Conservation (phyloP, 2,329 filamentous ascomycete genomes). For the Exserohilum turcica region DNA sequence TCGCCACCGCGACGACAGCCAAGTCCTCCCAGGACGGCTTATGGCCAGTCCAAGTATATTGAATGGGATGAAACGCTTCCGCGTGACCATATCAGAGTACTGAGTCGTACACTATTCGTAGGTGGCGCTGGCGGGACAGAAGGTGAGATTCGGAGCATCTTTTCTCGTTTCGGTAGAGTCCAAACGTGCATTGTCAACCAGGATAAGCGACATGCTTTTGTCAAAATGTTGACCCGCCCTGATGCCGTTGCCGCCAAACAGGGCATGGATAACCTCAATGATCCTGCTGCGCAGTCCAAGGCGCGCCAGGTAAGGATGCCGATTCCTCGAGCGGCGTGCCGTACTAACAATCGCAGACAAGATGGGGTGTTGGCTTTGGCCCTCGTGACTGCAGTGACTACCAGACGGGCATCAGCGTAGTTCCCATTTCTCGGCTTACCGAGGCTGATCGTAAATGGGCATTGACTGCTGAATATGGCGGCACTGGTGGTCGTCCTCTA, state of each 20-base stretch:
- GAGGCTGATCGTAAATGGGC: slow-evolving; percentile 98
- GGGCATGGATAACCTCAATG: slow-evolving; percentile 80
- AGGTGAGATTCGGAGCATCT: slow-evolving; percentile 78
- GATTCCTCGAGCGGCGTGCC: neutral
- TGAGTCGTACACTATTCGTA: slow-evolving; percentile 94
- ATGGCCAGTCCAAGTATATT: slow-evolving; percentile 69
- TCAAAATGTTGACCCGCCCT: slow-evolving; percentile 93
- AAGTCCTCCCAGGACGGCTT: slow-evolving; percentile 57
- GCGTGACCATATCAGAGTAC: slow-evolving; percentile 75
- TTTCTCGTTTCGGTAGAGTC: slow-evolving; percentile 80
- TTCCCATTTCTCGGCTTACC: slow-evolving; percentile 89
- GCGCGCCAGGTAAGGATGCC: slow-evolving; percentile 49
- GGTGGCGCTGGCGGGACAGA: slow-evolving; percentile 82
- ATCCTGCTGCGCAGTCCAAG: slow-evolving; percentile 71
- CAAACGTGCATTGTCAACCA: slow-evolving; percentile 98
- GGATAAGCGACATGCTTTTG: slow-evolving; percentile 97
- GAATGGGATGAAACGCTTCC: slow-evolving; percentile 78
- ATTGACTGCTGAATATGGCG: slow-evolving; percentile 88
- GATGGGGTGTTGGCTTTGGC: slow-evolving; percentile 97
- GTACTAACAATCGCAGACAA: slow-evolving; percentile 64
- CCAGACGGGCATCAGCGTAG: slow-evolving; percentile 85
- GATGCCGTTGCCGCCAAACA: slow-evolving; percentile 84
- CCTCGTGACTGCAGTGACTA: slow-evolving; percentile 98
- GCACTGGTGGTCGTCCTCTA: slow-evolving; percentile 82
- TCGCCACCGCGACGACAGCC: slow-evolving; percentile 69